Base-by-base conservation (phyloP, 306 rosid genomes). In the Comarum palustre region DNA sequence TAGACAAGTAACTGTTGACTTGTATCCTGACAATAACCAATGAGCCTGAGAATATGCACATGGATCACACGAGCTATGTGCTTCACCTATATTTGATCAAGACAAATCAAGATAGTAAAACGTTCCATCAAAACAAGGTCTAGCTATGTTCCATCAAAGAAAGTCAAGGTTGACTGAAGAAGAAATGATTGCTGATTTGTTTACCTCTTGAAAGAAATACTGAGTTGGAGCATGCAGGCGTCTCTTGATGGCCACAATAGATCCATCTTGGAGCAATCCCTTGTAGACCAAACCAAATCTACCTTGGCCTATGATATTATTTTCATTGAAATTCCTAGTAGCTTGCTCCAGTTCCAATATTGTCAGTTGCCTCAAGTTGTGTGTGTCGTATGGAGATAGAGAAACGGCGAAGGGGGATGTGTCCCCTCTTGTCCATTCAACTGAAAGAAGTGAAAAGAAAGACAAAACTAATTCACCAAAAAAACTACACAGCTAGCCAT, bases 221-320 rank as follows among this genome's bases (percentile, higher is more conserved):
- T 36, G 87, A 62, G 75, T 84, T 15, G 82, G 77, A 46, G 82
- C n/a, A 73, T 66, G 80, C 31, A 77, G 66, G 65, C 88, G 78
- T 73, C 92, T 86, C 83, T 87, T 87, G 80, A 90, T 73, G 38
- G 90, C 87, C 14, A 90, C 96, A 79, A 90, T 80, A 24, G 90
- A 76, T 75, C 96, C 96, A 81, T 90, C 92, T 75, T 77, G 90
- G 77, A 90, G 96, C 78, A 90, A 77, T 22, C 96, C 96, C 79
- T 90, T 84, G 79, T 77, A 90, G 25, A 79, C 87, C 71, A 86
- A 73, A 79, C 96, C 92, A 84, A 87, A 90, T 77, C 87, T 73
- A 48, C 87, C 89, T 84, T 87, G 86, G 63, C 92, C 90, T 63
- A 87, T 57, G 73, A 86, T 74, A 71, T 86, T 87, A 70, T 77